A percentile compares a stretch with the other conserved stretches of the same genome.
Evolutionary conservation across 140 eudicot genomes (phyloP).

Genomic region (Cichorium intybus): DNA sequence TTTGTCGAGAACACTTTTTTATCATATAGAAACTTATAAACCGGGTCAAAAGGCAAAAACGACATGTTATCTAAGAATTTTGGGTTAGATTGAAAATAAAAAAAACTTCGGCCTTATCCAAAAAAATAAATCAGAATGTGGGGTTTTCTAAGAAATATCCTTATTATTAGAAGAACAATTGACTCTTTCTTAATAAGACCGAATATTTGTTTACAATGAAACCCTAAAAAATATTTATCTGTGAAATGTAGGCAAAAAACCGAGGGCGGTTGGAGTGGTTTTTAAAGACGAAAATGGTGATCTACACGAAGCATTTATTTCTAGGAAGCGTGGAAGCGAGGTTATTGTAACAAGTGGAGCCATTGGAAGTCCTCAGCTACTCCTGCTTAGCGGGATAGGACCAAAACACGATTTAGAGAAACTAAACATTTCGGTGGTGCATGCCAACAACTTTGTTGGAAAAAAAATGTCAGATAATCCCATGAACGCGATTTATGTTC

Average conservation of each 20-base stretch:
- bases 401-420: constrained; percentile 75
- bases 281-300: constrained; percentile 84
- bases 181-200: neutral
- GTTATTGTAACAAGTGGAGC: constrained; percentile 82
- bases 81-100: no score
- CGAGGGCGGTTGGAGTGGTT: constrained; percentile 76
- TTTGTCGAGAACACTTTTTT: no score
- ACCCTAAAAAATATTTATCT: no score
- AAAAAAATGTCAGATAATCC: constrained; percentile 89
- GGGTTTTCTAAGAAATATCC: no score
- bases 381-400: constrained; percentile 89
- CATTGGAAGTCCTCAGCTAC: constrained; percentile 87
- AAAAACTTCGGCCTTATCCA: no score
- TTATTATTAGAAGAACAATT: no score
- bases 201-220: neutral
- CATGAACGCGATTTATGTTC: constrained; percentile 72
- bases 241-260: constrained; percentile 53
- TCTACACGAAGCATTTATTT: constrained; percentile 57
- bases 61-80: no score
- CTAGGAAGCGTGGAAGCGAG: constrained; percentile 59
- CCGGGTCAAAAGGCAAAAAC: no score
- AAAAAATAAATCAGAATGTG: no score
- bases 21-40: no score
- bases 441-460: constrained; percentile 69
- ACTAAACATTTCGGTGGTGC: constrained; percentile 66